Evolutionary conservation across 192 early-diverging fungal species (phyloP).

Genomic region (Mortierella claussenii): DNA sequence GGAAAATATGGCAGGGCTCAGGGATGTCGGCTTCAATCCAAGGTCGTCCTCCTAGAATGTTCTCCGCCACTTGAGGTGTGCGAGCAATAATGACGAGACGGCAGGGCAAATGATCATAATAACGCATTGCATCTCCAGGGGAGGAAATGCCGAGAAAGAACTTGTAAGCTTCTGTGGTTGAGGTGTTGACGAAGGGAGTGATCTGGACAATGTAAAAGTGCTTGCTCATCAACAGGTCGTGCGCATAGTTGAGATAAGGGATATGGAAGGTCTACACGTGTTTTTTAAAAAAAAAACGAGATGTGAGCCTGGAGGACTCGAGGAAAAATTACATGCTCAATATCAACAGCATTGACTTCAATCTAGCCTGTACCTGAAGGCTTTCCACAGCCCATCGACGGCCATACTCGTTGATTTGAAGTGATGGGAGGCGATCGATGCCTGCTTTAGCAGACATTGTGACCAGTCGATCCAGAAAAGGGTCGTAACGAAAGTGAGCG

Average conservation of each 20-base stretch:
- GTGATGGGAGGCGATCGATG: slow-evolving; percentile 29
- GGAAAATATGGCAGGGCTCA: slow-evolving; percentile 50
- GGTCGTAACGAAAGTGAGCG: slow-evolving; percentile 51
- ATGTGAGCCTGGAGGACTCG: too few species aligned
- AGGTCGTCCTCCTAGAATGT: slow-evolving; percentile 27
- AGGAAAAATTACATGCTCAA: too few species aligned
- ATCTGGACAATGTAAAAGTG: slow-evolving; percentile 53
- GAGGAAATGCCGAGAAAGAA: slow-evolving; percentile 49
- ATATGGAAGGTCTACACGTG: slow-evolving; percentile 37
- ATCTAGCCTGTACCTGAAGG: slow-evolving; percentile 44
- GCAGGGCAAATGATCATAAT: slow-evolving; percentile 47
- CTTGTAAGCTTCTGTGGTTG: slow-evolving; percentile 28
- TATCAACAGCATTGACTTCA: too few species aligned
- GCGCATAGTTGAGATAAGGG: slow-evolving; percentile 46
- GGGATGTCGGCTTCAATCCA: slow-evolving; percentile 53
- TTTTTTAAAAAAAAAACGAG: background rate
- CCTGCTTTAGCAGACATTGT: slow-evolving; percentile 50
- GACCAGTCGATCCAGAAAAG: slow-evolving; percentile 35
- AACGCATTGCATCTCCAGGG: slow-evolving; percentile 47
- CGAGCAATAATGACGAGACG: slow-evolving; percentile 50
- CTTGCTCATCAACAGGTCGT: slow-evolving; percentile 45
- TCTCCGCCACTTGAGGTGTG: slow-evolving; percentile 27
- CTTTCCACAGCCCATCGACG: slow-evolving; percentile 43
- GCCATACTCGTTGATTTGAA: slow-evolving; percentile 48
- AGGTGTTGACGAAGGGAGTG: slow-evolving; percentile 45